phyloP scores from a whole-genome alignment of 2,329 filamentous ascomycete genomes.

The Macrophomina tecta region DNA sequence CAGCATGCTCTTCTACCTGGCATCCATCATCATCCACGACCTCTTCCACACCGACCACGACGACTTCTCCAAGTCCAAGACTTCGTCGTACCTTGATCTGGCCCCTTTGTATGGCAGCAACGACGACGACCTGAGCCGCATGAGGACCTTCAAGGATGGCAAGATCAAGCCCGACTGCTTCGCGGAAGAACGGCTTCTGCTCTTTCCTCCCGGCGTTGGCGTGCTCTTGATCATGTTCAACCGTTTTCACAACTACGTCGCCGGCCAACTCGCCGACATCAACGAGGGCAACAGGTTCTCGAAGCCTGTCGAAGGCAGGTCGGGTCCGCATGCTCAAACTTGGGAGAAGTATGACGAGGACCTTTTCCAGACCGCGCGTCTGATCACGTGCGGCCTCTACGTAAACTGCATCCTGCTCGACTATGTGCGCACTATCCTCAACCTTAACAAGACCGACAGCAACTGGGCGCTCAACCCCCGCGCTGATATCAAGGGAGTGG shows the following conservation, averaged over 20 bases:
- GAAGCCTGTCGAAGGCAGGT: constrained; percentile 55
- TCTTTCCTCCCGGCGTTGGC: constrained; percentile 72
- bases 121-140: constrained; percentile 67
- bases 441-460: constrained; percentile 71
- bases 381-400: constrained; percentile 60
- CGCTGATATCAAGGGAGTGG: constrained; percentile 68
- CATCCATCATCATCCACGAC: constrained; percentile 69
- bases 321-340: constrained; percentile 36
- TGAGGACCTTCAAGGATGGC: constrained; percentile 70
- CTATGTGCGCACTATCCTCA: constrained; percentile 60
- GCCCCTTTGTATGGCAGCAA: constrained; percentile 76
- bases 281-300: constrained; percentile 83
- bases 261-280: constrained; percentile 78
- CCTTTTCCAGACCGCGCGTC: constrained; percentile 58
- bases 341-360: constrained; percentile 51
- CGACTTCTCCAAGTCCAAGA: constrained; percentile 68
- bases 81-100: constrained; percentile 77
- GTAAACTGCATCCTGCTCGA: constrained; percentile 61
- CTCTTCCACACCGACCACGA: constrained; percentile 69
- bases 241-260: constrained; percentile 84
- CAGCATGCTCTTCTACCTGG: constrained; percentile 76
- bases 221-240: constrained; percentile 72
- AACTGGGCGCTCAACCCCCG: constrained; percentile 84
- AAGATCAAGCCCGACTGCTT: constrained; percentile 75
- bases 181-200: constrained; percentile 67